Evolutionary conservation across 139 green algal genomes (phyloP).

Genomic region (Chlorella vulgaris): DNA sequence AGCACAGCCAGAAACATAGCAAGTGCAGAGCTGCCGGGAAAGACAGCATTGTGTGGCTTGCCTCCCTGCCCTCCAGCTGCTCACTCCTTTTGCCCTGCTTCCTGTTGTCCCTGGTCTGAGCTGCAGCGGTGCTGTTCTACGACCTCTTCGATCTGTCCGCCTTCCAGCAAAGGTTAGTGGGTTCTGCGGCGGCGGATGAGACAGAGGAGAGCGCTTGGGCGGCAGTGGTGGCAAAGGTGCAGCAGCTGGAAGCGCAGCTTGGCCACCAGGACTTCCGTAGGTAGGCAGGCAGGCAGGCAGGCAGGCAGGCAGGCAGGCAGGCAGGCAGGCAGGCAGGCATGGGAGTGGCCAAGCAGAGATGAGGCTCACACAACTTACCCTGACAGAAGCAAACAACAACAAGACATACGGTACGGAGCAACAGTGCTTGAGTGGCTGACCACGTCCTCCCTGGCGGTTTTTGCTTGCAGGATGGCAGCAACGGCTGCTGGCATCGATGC

Average conservation of each 20-base stretch:
- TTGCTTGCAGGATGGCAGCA: slow-evolving; percentile 17
- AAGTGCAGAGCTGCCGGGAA: too few species aligned
- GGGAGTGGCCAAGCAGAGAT: too few species aligned
- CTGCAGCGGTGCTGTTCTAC: slow-evolving; percentile 27
- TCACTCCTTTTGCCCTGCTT: background rate
- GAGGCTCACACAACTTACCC: too few species aligned
- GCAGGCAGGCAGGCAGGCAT: too few species aligned
- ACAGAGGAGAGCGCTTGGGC: background rate
- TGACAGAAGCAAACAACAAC: background rate
- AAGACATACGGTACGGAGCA: background rate
- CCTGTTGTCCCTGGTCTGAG: background rate
- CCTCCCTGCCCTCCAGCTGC: background rate
- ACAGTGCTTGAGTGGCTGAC: too few species aligned
- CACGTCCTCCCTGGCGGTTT: too few species aligned
- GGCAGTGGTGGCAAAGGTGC: background rate
- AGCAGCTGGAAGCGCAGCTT: slow-evolving; percentile 1
- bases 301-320: too few species aligned
- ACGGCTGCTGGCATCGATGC: slow-evolving; percentile 12
- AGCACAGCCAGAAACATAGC: too few species aligned
- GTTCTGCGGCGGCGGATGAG: background rate
- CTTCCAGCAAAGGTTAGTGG: slow-evolving; percentile 23
- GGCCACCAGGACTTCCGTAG: slow-evolving; percentile 7
- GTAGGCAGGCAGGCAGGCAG: background rate
- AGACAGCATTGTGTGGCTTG: background rate
- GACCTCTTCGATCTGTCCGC: slow-evolving; percentile 11